A percentile compares a stretch with the other conserved stretches of the same genome.
Evolutionary conservation across 2,329 filamentous ascomycete genomes (phyloP).

Genomic region (Incumbomyces lentus): DNA sequence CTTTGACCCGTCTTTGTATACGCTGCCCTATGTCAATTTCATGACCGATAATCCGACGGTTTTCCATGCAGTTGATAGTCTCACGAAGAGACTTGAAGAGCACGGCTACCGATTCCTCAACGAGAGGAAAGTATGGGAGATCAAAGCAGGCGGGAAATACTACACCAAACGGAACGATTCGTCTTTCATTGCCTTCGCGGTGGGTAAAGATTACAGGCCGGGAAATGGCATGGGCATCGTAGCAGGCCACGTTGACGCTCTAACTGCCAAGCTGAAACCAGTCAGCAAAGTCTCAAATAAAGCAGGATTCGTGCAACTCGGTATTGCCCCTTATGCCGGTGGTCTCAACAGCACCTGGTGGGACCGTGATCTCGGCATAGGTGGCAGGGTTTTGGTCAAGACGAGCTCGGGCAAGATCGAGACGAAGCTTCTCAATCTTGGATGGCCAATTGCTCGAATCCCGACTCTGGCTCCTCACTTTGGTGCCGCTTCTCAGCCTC

Average conservation of each 20-base stretch:
- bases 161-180: conserved; percentile 77
- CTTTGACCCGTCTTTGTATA: conserved; percentile 50
- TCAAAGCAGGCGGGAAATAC: conserved; percentile 78
- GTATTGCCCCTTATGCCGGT: conserved; percentile 86
- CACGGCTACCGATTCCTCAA: conserved; percentile 67
- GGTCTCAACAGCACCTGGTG: conserved; percentile 86
- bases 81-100: conserved; percentile 60
- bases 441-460: conserved; percentile 87
- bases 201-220: conserved; percentile 68
- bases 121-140: conserved; percentile 70
- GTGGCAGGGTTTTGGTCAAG: conserved; percentile 76
- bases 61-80: conserved; percentile 77
- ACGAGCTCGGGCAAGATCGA: conserved; percentile 61
- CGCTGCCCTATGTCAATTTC: conserved; percentile 77
- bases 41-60: conserved; percentile 84
- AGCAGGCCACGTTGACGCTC: conserved; percentile 83
- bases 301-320: conserved; percentile 78
- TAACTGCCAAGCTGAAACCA: conserved; percentile 86
- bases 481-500: conserved; percentile 55
- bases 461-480: conserved; percentile 92
- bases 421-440: conserved; percentile 75
- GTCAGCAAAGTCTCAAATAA: conserved; percentile 74
- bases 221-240: conserved; percentile 84
- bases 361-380: conserved; percentile 88
- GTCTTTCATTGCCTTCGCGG: conserved; percentile 72